Conservation (phyloP, 106 monocot species). For the Dendrobium huoshanense region DNA sequence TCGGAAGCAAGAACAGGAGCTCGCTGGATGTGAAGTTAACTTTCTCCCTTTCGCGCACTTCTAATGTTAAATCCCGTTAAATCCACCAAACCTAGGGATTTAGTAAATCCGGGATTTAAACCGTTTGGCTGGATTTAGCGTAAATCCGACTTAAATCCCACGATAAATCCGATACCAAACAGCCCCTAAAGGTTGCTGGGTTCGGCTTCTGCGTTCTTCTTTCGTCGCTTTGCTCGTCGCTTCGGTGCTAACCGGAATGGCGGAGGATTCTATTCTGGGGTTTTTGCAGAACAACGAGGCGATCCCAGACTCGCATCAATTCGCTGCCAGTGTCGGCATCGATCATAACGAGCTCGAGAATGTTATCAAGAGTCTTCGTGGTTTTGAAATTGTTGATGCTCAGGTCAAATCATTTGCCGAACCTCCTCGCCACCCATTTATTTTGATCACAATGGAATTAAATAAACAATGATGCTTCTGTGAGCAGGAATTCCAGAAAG, state of each 20-base stretch:
- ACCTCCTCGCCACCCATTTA: background rate
- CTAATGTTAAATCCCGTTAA: too few relatives aligned
- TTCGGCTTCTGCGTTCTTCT: too few relatives aligned
- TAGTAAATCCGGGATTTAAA: too few relatives aligned
- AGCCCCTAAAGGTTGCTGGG: too few relatives aligned
- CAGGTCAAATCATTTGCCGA: constrained; percentile 25
- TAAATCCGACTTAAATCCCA: too few relatives aligned
- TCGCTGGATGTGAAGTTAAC: too few relatives aligned
- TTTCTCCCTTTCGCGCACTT: too few relatives aligned
- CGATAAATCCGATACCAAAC: too few relatives aligned
- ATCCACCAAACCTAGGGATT: too few relatives aligned
- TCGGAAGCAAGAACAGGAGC: too few relatives aligned
- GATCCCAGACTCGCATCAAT: constrained; percentile 62
- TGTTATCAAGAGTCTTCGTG: constrained; percentile 77
- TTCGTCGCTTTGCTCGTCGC: background rate
- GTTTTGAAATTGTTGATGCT: constrained; percentile 59
- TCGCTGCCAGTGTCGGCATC: constrained; percentile 53
- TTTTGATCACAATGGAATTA: background rate
- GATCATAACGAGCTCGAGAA: constrained; percentile 69
- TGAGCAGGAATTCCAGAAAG: constrained; percentile 55
- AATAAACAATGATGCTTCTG: background rate
- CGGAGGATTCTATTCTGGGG: constrained; percentile 51
- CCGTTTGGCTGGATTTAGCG: too few relatives aligned
- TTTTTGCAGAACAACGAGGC: constrained; percentile 37
- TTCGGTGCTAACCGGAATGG: background rate